Conservation (phyloP, 768 basidiomycete genomes). For the Boletellus emodensis region DNA sequence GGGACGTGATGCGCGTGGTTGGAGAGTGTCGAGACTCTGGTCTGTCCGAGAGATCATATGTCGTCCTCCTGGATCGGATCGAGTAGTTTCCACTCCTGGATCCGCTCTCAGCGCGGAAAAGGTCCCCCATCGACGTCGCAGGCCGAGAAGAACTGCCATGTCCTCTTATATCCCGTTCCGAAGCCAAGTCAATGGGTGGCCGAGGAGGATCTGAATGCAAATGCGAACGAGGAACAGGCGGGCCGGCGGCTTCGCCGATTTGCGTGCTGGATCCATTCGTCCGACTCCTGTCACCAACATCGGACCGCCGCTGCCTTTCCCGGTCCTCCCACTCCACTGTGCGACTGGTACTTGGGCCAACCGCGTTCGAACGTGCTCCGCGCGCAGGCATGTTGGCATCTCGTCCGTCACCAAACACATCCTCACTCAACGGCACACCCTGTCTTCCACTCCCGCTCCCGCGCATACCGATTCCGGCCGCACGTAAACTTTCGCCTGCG, state of each 20-base stretch:
- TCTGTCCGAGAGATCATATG: conserved; percentile 26
- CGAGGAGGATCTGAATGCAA: conserved; percentile 27
- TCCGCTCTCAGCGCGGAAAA: conserved; percentile 30
- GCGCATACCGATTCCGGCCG: conserved; percentile 58
- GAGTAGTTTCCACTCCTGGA: conserved; percentile 11
- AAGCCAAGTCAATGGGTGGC: conserved; percentile 8
- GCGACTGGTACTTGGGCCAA: conserved; percentile 6
- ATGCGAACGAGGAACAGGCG: conserved; percentile 18
- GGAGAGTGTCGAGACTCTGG: conserved; percentile 16
- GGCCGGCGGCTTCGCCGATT: conserved; percentile 13
- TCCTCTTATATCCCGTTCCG: conserved; percentile 22
- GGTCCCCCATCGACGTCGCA: conserved; percentile 55
- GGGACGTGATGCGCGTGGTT: conserved; percentile 3
- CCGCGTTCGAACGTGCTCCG: conserved; percentile 12
- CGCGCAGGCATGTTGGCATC: conserved; percentile 17
- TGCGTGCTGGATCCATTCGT: conserved; percentile 22
- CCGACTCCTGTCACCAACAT: conserved; percentile 21
- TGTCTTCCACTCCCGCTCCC: conserved; percentile 27
- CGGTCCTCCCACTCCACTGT: conserved; percentile 25
- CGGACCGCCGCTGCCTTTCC: conserved; percentile 16
- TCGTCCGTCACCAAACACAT: conserved; percentile 33
- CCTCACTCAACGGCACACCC: conserved; percentile 29
- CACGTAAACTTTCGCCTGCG: conserved; percentile 63
- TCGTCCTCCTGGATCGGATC: conserved; percentile 20
- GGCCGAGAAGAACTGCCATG: conserved; percentile 34